phyloP scores from a whole-genome alignment of 306 rosid species.

The Fragaria vesca region DNA sequence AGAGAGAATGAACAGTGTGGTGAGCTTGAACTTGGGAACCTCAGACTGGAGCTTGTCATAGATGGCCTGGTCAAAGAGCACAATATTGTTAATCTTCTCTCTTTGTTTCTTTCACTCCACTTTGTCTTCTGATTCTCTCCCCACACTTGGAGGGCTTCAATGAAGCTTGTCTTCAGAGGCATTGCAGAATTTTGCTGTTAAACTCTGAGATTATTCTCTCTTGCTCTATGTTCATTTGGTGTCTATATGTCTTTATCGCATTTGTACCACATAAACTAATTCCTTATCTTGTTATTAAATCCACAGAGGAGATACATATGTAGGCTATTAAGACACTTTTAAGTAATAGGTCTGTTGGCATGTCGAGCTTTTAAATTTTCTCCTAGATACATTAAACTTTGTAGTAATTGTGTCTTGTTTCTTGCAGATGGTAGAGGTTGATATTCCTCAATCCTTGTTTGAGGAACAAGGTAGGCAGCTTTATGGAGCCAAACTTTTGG shows the following conservation, averaged over 20 bases:
- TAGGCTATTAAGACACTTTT: neutral
- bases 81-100: constrained; percentile 1
- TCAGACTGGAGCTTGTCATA: neutral
- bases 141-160: neutral
- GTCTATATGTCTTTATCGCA: neutral
- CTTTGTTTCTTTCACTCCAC: neutral
- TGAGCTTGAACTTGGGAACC: constrained; percentile 6
- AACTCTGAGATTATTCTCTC: neutral
- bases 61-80: constrained; percentile 1
- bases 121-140: neutral
- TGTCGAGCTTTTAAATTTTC: neutral
- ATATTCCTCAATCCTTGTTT: constrained; percentile 81
- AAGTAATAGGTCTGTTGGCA: constrained; percentile 3
- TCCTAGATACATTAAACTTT: neutral
- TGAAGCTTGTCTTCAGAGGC: neutral
- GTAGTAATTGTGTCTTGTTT: constrained; percentile 7
- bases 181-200: neutral
- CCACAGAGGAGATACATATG: neutral
- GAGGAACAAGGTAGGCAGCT: constrained; percentile 97
- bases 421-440: constrained; percentile 80
- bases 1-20: neutral
- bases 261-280: neutral
- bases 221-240: neutral
- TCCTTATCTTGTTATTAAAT: neutral
- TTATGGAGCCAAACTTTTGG: constrained; percentile 81